These are phyloP conservation scores for Plantago elongata DNA, from an alignment of 257 asterid genomes.

Conservation along the genomic window DNA sequence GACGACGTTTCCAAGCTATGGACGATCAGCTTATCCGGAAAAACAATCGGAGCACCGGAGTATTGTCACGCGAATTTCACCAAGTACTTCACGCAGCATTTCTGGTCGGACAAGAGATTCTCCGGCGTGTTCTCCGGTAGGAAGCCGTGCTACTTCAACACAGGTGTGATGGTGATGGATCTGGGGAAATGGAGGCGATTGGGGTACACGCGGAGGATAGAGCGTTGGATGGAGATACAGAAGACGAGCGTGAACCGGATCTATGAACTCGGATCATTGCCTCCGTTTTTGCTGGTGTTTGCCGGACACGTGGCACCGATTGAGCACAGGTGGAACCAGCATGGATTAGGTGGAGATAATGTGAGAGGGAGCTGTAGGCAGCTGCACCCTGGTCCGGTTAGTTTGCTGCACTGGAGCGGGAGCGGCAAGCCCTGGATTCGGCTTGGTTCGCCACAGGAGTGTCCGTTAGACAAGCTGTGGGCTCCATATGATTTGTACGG, in stretches of 20 bases:
- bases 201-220: constrained; percentile 72
- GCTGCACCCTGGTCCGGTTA: constrained; percentile 83
- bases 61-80: constrained; percentile 91
- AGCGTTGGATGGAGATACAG: constrained; percentile 96
- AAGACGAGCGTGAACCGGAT: constrained; percentile 62
- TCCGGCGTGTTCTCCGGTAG: constrained; percentile 52
- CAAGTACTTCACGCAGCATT: constrained; percentile 62
- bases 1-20: constrained; percentile 79
- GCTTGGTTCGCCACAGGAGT: constrained; percentile 68
- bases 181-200: constrained; percentile 73
- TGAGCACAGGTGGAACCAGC: constrained; percentile 93
- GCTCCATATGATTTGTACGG: constrained; percentile 75
- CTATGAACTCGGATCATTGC: constrained; percentile 87
- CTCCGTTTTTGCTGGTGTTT: constrained; percentile 73
- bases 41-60: constrained; percentile 89
- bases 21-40: constrained; percentile 46
- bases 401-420: constrained; percentile 98
- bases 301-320: constrained; percentile 94
- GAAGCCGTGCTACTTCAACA: constrained; percentile 73
- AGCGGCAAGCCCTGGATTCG: constrained; percentile 90
- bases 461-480: constrained; percentile 80
- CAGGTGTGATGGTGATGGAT: constrained; percentile 95
- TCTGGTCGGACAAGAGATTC: constrained; percentile 56
- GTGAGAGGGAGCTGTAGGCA: constrained; percentile 84
- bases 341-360: constrained; percentile 87